A percentile compares a stretch with the other conserved stretches of the same genome.
These are phyloP conservation scores for Fennellomyces sp. DNA, from an alignment of 371 early-diverging fungal species.

Conservation along the genomic window DNA sequence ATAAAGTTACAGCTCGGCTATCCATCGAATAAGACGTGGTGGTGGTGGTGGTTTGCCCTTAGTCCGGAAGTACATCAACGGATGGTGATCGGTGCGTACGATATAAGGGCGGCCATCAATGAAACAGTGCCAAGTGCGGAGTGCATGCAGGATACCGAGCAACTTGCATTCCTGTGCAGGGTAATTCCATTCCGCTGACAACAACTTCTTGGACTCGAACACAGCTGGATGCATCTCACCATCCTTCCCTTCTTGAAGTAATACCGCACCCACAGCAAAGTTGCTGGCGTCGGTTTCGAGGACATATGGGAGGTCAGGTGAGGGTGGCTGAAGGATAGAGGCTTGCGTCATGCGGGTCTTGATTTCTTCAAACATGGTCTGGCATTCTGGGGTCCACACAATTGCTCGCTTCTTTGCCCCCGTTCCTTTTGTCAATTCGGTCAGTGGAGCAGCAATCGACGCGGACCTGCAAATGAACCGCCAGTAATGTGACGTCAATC, in stretches of 20 bases:
- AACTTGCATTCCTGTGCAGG: conserved; percentile 46
- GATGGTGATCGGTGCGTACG: conserved; percentile 28
- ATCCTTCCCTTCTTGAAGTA: conserved; percentile 19
- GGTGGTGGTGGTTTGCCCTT: not conserved
- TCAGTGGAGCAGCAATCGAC: conserved; percentile 35
- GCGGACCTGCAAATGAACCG: conserved; percentile 32
- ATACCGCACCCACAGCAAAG: conserved; percentile 31
- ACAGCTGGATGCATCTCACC: conserved; percentile 16
- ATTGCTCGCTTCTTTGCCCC: conserved; percentile 7
- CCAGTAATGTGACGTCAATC: conserved; percentile 31
- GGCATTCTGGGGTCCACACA: conserved; percentile 5
- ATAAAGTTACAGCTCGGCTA: conserved; percentile 19
- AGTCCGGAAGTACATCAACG: conserved; percentile 21
- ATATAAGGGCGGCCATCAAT: conserved; percentile 21
- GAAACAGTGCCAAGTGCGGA: conserved; percentile 33
- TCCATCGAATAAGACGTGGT: conserved; percentile 14
- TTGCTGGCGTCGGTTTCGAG: conserved; percentile 39
- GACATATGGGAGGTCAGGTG: conserved; percentile 22
- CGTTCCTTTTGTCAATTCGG: conserved; percentile 26
- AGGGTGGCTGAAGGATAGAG: conserved; percentile 15
- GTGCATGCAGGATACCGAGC: conserved; percentile 31
- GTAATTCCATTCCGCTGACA: conserved; percentile 10
- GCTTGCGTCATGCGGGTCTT: conserved; percentile 1
- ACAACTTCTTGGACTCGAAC: conserved; percentile 19
- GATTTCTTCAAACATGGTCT: conserved; percentile 7